Conservation (phyloP, 768 basidiomycete genomes). For the Chalciporus sphaerocephalus region DNA sequence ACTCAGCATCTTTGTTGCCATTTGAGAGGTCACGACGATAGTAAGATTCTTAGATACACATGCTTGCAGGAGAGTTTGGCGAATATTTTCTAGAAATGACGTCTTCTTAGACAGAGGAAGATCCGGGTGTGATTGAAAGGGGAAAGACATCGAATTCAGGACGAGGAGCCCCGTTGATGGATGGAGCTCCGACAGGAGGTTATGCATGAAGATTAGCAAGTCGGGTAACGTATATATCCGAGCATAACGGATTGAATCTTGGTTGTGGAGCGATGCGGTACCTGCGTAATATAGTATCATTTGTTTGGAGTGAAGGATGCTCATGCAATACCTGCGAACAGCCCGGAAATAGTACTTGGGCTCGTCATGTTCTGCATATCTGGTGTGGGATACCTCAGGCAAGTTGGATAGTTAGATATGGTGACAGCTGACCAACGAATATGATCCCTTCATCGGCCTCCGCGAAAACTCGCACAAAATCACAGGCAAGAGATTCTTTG, state of each 20-base stretch:
- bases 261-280: conserved; percentile 34
- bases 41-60: conserved; percentile 46
- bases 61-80: conserved; percentile 48
- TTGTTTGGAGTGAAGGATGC: conserved; percentile 7
- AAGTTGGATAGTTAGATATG: neutral
- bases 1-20: conserved; percentile 64
- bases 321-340: conserved; percentile 22
- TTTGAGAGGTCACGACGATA: conserved; percentile 59
- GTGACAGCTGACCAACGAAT: conserved; percentile 51
- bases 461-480: conserved; percentile 47
- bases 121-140: conserved; percentile 50
- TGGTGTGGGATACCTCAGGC: conserved; percentile 19
- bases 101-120: conserved; percentile 38
- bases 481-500: conserved; percentile 53
- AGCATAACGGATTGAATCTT: conserved; percentile 22
- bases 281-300: conserved; percentile 32
- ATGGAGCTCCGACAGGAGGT: conserved; percentile 45
- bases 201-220: conserved; percentile 55
- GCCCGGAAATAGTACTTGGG: conserved; percentile 33
- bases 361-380: conserved; percentile 49
- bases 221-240: conserved; percentile 47
- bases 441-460: conserved; percentile 49
- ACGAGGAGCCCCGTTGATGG: conserved; percentile 55
- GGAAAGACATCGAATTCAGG: conserved; percentile 63
- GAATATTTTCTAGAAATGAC: conserved; percentile 47